Base-by-base conservation (phyloP, 768 basidiomycete species). In the Pleurotus salmoneostramineus region DNA sequence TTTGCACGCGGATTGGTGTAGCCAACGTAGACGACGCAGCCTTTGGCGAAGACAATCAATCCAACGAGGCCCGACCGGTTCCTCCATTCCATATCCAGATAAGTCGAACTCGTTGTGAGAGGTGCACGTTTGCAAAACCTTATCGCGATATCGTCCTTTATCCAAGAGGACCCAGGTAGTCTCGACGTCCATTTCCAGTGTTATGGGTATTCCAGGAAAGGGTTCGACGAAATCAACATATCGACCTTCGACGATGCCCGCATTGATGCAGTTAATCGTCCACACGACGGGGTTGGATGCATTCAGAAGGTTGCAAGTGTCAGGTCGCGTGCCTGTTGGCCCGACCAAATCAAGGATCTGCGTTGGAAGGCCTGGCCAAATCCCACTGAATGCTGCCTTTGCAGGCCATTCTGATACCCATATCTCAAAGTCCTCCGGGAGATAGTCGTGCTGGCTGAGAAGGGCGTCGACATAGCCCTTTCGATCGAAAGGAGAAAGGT, bases 371-470 rank as follows among this genome's bases (percentile, higher is more conserved):
- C 59, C 65, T 3, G 68, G 66, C 63, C 65, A 69, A 14, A 56
- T 35, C 27, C 63, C 59, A 0, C 44, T 62, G 10, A 66, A 59
- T 8, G 58, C 60, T 33, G 63, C 63, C 15, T 58, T 51, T n/a
- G 58, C 63, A 14, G 66, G 66, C 68, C 68, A 67, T 52, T 69
- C 68, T 21, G 64, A 61, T 2, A 69, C 56, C 68, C 68, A 67
- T n/a, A 65, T 37, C 14, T 55, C 45, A 48, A 69, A 64, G 17
- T 66, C 62, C 35, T 66, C 62, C 4, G 66, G 68, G 5, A 63
- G 40, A 21, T 50, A 27, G 12, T 58, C 15, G 15, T 61, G 62
- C 35, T 55, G 57, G 0, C 56, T 32, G n/a, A 60, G 48, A 15
- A 66, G 60, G 34, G 51, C 50, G 17, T 56, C 36, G 40, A 64